A percentile compares a stretch with the other conserved stretches of the same genome.
phyloP scores from a whole-genome alignment of 768 basidiomycete genomes.

The Kwoniella sp. region DNA sequence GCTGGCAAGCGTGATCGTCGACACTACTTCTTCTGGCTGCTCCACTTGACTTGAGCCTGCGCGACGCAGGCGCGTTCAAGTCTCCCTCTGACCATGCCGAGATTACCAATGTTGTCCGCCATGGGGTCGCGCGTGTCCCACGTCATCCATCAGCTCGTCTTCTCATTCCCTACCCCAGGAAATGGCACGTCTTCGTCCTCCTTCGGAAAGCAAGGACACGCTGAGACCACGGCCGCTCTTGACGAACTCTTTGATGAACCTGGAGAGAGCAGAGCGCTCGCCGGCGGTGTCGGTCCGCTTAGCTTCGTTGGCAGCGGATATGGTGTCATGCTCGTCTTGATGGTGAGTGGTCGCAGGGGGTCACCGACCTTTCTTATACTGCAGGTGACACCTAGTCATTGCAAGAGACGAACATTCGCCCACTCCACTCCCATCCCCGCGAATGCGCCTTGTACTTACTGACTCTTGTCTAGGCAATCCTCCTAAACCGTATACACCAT shows the following conservation, averaged over 20 bases:
- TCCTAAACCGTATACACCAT: conserved; percentile 52
- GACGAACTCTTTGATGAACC: conserved; percentile 35
- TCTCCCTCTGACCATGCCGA: background rate
- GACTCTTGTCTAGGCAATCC: conserved; percentile 34
- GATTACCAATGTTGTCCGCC: conserved; percentile 35
- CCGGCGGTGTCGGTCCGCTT: conserved; percentile 46
- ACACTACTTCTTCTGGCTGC: no score
- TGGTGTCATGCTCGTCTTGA: conserved; percentile 48
- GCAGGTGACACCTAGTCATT: no score
- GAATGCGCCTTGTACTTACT: background rate
- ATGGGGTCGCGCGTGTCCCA: conserved; percentile 39
- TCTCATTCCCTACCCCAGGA: conserved; percentile 44
- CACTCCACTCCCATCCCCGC: background rate
- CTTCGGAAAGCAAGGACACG: background rate
- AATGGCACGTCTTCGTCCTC: conserved; percentile 21
- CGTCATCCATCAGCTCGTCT: conserved; percentile 41
- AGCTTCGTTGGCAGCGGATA: conserved; percentile 50
- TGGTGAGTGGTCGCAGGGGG: conserved; percentile 32
- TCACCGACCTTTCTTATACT: no score
- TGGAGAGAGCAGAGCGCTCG: conserved; percentile 46
- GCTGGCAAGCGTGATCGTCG: no score
- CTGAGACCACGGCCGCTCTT: conserved; percentile 3
- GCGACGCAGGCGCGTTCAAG: no score
- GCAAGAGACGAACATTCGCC: background rate
- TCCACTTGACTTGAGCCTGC: no score